A percentile compares a stretch with the other conserved stretches of the same genome.
Conservation (phyloP, 2,329 filamentous ascomycete genomes). For the Cladophialophora carrionii region DNA sequence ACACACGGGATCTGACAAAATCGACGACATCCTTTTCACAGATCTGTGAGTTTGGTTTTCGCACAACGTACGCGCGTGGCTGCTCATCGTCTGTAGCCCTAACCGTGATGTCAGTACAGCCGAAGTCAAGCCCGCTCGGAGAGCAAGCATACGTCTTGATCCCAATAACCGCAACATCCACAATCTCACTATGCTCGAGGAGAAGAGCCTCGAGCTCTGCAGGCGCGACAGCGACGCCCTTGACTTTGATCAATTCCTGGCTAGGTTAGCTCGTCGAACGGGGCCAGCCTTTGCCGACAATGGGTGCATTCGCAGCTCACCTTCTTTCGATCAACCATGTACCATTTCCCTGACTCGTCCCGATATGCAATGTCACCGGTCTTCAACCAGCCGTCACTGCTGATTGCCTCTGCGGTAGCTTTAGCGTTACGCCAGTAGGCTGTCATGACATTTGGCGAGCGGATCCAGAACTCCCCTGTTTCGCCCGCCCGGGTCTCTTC, state of each 20-base stretch:
- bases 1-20: constrained; percentile 51
- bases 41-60: constrained; percentile 43
- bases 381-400: constrained; percentile 91
- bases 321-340: constrained; percentile 95
- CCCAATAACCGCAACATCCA: constrained; percentile 54
- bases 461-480: constrained; percentile 87
- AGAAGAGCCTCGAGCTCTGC: constrained; percentile 54
- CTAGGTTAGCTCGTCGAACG: neutral
- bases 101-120: constrained; percentile 1
- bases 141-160: constrained; percentile 42
- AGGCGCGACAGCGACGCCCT: constrained; percentile 56
- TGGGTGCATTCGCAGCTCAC: constrained; percentile 36
- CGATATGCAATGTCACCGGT: constrained; percentile 95
- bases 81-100: constrained; percentile 40
- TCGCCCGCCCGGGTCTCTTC: constrained; percentile 72
- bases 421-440: constrained; percentile 84
- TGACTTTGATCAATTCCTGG: constrained; percentile 56
- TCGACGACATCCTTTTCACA: constrained; percentile 46
- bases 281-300: neutral
- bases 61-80: constrained; percentile 39
- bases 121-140: neutral
- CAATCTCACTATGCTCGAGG: constrained; percentile 49
- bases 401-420: constrained; percentile 77
- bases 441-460: constrained; percentile 72
- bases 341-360: constrained; percentile 74